Base-by-base conservation (phyloP, 805 yeast genomes). In the Candida nitratophila region DNA sequence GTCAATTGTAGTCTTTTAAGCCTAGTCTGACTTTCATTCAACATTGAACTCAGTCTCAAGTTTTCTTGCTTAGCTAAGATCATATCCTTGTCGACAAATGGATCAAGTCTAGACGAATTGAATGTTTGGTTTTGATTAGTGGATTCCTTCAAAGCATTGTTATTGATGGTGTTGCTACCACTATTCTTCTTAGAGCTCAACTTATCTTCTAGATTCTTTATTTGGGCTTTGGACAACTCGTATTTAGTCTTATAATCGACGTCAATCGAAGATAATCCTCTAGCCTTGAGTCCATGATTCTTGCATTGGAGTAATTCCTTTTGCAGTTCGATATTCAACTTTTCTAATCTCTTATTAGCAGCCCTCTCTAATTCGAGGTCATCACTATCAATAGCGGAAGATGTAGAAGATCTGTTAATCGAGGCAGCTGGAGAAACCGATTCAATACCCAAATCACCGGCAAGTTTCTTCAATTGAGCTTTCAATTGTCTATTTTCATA, bases 401-500 rank as follows among this genome's bases (percentile, higher is more conserved):
- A 17, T 16, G 20, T 6, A 30, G 40, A 36, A 20, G 26, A 37
- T 14, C 16, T 6, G 6, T 32, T 37, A 21, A 27, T 22, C n/a
- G 42, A 22, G 5, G 30, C 27, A 21, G 20, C 19, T 6, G 39
- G 35, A 2, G 37, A 43, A n/a, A 11, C 36, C 29, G 10, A n/a
- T 5, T 4, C 11, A 22, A n/a, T 16, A n/a, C 20, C 24, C 16
- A 38, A 35, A 4, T 37, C 50, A 8, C 39, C 50, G 16, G 45
- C 61, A 26, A 72, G 42, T 36, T 65, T 70, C 29, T 65, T 64
- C 4, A 77, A 43, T 37, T 70, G 71, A 12, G 73, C 70, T 38
- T 63, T 68, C 48, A 70, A 55, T 41, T 64, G 75, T 53, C 75
- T 79, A 47, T 72, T 76, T 44, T 79, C 83, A 48, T 76, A 76